Evolutionary conservation across 192 early-diverging fungal species (phyloP), one percentile per base, ranked within the genome.

Genomic region (Entrophospora sp.): DNA sequence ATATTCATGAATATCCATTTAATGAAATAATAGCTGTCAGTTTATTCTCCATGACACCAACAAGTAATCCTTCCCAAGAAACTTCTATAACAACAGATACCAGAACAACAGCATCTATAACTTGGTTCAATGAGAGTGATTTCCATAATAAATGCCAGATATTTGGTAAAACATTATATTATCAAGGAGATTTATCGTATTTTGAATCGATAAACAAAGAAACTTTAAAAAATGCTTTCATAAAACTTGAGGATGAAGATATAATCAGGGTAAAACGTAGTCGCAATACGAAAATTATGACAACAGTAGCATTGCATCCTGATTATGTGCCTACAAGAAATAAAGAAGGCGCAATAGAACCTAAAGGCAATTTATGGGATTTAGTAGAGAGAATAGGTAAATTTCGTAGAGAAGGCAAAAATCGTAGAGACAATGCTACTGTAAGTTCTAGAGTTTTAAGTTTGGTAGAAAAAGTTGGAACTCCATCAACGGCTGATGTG

Each of bases 161-260:
- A 35, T 77, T 93, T 69, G 91, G 89, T 31, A 88, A 89, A 74
- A 90, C 91, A 0, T 70, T 93, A 13, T 93, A 91, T 71, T 91
- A 89, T 69, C 88, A 93, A 70, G 91, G 89, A 28, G 77, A 83
- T 49, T 66, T 80, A 40, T 73, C 85, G 4, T 91, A 90, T 72
- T 82, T 93, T 68, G 91, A 93, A 67, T 84, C 89, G 14, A 78
- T 89, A 60, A 93, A 91, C 71, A 90, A 89, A 68, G 91, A 93
- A 58, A 93, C 88, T 0, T 60, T 93, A 34, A 86, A 85, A 56
- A 91, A 90, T 68, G 89, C 87, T 24, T 80, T 91, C 46, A 76
- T 75, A n/a, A 77, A 88, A 10, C 71, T 88, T 25, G 75, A 82
- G 64, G 84, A 91, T 56, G 76, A 85, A 75, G 84, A 84, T 3